Evolutionary conservation across 352 stramenopile species (phyloP).

Genomic region (Pythium insidiosum): DNA sequence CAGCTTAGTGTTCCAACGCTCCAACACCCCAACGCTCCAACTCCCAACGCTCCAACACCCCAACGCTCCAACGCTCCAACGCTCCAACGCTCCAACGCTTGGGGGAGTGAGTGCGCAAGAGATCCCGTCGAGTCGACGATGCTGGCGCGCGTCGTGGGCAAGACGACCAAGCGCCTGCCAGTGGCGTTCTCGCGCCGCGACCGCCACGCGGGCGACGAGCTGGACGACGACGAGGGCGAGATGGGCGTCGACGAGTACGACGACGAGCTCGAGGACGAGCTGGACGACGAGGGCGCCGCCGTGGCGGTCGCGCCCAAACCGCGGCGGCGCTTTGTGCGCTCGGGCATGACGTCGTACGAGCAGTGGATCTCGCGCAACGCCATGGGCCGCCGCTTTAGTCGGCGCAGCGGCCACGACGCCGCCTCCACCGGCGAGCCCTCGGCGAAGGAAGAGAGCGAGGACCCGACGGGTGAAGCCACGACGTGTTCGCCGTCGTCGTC

Average conservation of each 20-base stretch:
- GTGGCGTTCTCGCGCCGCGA: background rate
- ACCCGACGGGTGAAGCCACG: no score
- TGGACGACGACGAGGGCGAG: conserved; percentile 8
- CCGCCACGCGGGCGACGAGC: conserved; percentile 5
- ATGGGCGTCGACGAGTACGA: conserved; percentile 1
- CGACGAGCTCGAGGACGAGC: conserved; percentile 4
- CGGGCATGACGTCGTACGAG: conserved; percentile 19
- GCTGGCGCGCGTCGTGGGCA: conserved; percentile 5
- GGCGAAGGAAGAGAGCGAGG: no score
- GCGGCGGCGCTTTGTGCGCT: conserved; percentile 18
- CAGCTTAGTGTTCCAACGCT: no score
- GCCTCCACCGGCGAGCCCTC: background rate
- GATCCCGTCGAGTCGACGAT: conserved; percentile 1
- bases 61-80: no score
- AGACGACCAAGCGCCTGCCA: conserved; percentile 15
- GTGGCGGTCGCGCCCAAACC: no score
- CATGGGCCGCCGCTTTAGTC: conserved; percentile 14
- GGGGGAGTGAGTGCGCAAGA: no score
- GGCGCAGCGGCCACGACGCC: conserved; percentile 1
- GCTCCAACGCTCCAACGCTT: no score
- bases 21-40: no score
- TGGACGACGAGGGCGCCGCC: no score
- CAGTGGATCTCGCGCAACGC: conserved; percentile 21
- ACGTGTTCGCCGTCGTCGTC: background rate
- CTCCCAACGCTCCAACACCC: no score